These are phyloP conservation scores for Neospermospora avenae DNA, from an alignment of 2,329 filamentous ascomycete genomes.

Conservation along the genomic window DNA sequence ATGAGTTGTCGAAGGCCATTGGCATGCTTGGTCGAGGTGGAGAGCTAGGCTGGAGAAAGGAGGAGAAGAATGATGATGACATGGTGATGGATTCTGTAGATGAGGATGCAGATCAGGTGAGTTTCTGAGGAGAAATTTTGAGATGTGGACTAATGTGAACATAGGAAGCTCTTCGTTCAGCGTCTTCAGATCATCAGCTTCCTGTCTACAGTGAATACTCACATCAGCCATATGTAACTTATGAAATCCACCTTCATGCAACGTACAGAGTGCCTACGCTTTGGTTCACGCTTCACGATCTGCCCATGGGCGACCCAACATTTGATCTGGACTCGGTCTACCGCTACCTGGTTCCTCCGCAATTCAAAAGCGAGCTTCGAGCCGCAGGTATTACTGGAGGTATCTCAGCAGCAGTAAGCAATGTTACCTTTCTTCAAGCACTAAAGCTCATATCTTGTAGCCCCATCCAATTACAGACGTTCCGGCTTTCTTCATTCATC, in stretches of 20 bases:
- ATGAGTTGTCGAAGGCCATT: conserved; percentile 31
- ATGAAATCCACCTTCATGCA: conserved; percentile 72
- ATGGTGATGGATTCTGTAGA: conserved; percentile 28
- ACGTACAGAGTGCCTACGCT: conserved; percentile 73
- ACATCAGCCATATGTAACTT: conserved; percentile 47
- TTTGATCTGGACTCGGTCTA: conserved; percentile 69
- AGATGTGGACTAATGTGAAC: neutral
- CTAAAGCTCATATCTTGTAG: conserved; percentile 17
- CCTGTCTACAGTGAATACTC: conserved; percentile 29
- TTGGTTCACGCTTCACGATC: conserved; percentile 66
- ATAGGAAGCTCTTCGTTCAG: conserved; percentile 27
- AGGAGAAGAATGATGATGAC: conserved; percentile 4
- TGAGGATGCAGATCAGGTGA: conserved; percentile 32
- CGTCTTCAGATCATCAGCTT: neutral
- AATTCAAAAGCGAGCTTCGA: conserved; percentile 60
- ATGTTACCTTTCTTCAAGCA: neutral
- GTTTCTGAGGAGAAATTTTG: neutral
- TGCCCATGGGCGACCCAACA: conserved; percentile 52
- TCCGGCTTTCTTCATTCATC: conserved; percentile 88
- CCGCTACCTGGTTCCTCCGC: conserved; percentile 63
- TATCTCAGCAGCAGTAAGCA: conserved; percentile 72
- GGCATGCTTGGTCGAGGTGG: conserved; percentile 22
- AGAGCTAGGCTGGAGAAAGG: neutral
- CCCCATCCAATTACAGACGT: conserved; percentile 72
- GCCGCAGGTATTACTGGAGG: conserved; percentile 64